Evolutionary conservation across 768 basidiomycete genomes (phyloP).

Genomic region (Filobasidium floriforme): DNA sequence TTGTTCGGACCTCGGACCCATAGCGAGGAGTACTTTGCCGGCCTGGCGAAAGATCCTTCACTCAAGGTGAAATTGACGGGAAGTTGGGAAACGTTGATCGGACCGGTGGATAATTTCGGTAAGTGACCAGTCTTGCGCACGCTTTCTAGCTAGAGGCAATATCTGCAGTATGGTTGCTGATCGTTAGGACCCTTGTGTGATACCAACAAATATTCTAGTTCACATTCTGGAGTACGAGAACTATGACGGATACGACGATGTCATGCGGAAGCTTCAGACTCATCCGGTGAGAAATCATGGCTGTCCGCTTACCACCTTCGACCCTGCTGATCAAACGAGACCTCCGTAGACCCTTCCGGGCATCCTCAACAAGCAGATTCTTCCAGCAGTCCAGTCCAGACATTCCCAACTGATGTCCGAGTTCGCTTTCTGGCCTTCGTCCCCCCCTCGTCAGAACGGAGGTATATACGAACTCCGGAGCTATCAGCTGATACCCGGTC

Average conservation of each 20-base stretch:
- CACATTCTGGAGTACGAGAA: slow-evolving; percentile 87
- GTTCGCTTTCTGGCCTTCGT: slow-evolving; percentile 89
- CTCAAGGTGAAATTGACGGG: slow-evolving; percentile 82
- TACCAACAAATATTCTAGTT: slow-evolving; percentile 31
- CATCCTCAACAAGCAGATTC: slow-evolving; percentile 57
- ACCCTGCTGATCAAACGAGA: slow-evolving; percentile 9
- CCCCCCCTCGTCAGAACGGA: slow-evolving; percentile 75
- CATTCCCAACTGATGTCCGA: slow-evolving; percentile 67
- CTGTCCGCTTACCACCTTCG: neutral
- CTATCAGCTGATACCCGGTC: slow-evolving; percentile 75
- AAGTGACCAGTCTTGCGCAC: slow-evolving; percentile 24
- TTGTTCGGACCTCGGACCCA: neutral
- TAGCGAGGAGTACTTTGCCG: slow-evolving; percentile 77
- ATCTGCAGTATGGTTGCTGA: slow-evolving; percentile 1
- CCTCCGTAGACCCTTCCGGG: slow-evolving; percentile 53
- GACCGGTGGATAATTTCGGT: slow-evolving; percentile 81
- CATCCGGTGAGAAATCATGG: slow-evolving; percentile 12
- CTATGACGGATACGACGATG: slow-evolving; percentile 78
- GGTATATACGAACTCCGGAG: slow-evolving; percentile 89
- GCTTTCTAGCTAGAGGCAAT: neutral
- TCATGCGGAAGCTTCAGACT: slow-evolving; percentile 41
- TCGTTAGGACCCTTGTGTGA: slow-evolving; percentile 31
- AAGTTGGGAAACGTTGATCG: slow-evolving; percentile 65
- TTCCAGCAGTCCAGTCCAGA: slow-evolving; percentile 67
- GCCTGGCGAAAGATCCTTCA: slow-evolving; percentile 63